Evolutionary conservation across 441 rosid species (phyloP).

Genomic region (Eutrema salsugineum): DNA sequence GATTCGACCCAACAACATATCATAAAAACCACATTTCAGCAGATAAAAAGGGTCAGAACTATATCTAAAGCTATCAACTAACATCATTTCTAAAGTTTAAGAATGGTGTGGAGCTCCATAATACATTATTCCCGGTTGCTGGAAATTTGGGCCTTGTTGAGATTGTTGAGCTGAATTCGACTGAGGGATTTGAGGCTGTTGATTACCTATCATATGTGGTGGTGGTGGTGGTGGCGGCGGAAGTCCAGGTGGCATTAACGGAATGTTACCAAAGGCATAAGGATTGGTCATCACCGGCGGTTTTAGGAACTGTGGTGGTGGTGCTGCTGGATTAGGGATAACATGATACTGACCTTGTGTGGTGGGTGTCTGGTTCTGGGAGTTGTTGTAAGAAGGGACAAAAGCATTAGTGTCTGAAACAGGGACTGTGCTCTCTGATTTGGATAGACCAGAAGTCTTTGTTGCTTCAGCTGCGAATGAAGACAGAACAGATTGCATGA

Average conservation of each 20-base stretch:
- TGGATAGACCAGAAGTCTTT: constrained; percentile 45
- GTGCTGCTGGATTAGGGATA: constrained; percentile 48
- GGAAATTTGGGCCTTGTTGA: constrained; percentile 60
- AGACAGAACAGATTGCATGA: constrained; percentile 88
- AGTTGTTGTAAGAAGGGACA: constrained; percentile 42
- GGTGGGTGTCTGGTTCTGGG: constrained; percentile 44
- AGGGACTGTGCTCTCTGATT: constrained; percentile 41
- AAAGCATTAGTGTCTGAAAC: constrained; percentile 45
- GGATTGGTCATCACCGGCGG: constrained; percentile 47
- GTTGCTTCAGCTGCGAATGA: constrained; percentile 94
- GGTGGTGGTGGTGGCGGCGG: constrained; percentile 50
- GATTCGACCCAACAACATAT: constrained; percentile 21
- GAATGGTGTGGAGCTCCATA: constrained; percentile 71
- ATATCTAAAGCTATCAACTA: constrained; percentile 32
- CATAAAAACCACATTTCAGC: constrained; percentile 5
- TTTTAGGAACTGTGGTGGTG: constrained; percentile 55
- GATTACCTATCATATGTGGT: constrained; percentile 57
- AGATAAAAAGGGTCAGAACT: constrained; percentile 31
- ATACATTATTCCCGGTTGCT: constrained; percentile 66
- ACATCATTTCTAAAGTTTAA: constrained; percentile 27
- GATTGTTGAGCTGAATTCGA: constrained; percentile 31
- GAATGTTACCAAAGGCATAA: constrained; percentile 47
- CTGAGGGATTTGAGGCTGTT: constrained; percentile 43
- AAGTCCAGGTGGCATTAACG: constrained; percentile 60
- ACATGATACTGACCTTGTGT: constrained; percentile 59